Percentiles rank a stretch among this genome's conserved stretches.
Conservation (phyloP, 208 protist genomes). For the Leishmania tarentolae region DNA sequence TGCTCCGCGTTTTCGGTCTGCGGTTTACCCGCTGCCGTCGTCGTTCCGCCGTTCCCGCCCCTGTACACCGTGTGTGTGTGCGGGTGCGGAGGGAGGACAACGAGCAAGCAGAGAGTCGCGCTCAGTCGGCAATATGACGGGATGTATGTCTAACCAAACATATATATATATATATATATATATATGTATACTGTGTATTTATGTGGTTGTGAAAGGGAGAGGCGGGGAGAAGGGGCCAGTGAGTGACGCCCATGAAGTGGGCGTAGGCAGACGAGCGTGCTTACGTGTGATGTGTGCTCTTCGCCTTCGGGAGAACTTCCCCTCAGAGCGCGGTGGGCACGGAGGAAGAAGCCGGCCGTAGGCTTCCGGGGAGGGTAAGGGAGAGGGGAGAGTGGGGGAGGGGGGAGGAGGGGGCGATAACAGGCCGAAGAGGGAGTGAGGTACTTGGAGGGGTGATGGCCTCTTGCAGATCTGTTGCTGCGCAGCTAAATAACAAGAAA, state of each 20-base stretch:
- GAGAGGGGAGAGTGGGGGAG: background rate
- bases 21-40: too few relatives aligned
- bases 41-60: background rate
- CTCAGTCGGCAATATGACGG: background rate
- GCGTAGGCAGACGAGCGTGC: background rate
- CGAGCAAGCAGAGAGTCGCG: background rate
- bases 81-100: background rate
- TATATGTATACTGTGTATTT: background rate
- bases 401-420: background rate
- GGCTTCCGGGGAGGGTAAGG: background rate
- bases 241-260: background rate
- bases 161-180: background rate
- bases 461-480: background rate
- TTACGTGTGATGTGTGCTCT: background rate
- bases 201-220: background rate
- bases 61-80: background rate
- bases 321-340: background rate
- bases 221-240: background rate
- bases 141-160: background rate
- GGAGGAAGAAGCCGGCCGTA: background rate
- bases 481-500: background rate
- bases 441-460: background rate
- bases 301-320: background rate
- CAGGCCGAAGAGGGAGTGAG: background rate
- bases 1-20: background rate